A percentile compares a stretch with the other conserved stretches of the same genome.
Evolutionary conservation across 495 filamentous ascomycete genomes (phyloP).

Genomic region (Podospora pseudocomata): DNA sequence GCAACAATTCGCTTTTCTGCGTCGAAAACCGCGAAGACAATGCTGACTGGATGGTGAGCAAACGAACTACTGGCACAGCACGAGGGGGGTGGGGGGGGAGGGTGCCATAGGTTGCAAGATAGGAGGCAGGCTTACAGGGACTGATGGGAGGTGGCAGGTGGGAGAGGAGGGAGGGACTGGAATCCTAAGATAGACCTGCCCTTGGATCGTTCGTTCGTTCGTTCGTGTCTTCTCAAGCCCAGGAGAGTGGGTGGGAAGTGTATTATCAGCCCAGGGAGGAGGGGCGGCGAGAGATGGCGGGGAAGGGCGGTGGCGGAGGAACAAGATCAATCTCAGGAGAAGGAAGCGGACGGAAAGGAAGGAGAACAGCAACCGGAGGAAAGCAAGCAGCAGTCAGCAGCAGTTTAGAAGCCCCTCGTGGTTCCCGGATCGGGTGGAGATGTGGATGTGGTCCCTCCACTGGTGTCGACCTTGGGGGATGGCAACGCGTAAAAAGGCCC

Average conservation of each 20-base stretch:
- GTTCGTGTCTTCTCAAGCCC: not conserved
- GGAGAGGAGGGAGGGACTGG: not conserved
- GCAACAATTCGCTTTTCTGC: not conserved
- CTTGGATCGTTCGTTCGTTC: not conserved
- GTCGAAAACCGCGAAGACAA: not conserved
- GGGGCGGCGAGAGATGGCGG: not conserved
- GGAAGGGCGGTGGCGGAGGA: not conserved
- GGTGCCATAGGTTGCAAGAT: not conserved
- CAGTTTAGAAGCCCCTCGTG: constrained; percentile 1
- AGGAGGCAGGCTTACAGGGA: not conserved
- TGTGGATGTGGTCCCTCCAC: no score
- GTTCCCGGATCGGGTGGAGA: constrained; percentile 5
- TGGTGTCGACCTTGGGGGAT: constrained; percentile 1
- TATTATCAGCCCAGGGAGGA: constrained; percentile 5
- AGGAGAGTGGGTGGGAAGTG: constrained; percentile 1
- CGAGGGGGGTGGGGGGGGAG: no score
- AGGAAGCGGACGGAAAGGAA: not conserved
- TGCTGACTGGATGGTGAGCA: not conserved
- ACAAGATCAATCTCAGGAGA: not conserved
- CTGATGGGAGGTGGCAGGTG: not conserved
- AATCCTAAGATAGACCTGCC: not conserved
- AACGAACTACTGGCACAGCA: not conserved
- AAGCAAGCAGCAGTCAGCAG: not conserved
- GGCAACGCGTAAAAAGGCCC: constrained; percentile 20
- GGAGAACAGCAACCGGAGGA: constrained; percentile 4